Evolutionary conservation across 2,329 filamentous ascomycete species (phyloP), one percentile per base, ranked within the genome.

Genomic region (Sporothrix pallida): DNA sequence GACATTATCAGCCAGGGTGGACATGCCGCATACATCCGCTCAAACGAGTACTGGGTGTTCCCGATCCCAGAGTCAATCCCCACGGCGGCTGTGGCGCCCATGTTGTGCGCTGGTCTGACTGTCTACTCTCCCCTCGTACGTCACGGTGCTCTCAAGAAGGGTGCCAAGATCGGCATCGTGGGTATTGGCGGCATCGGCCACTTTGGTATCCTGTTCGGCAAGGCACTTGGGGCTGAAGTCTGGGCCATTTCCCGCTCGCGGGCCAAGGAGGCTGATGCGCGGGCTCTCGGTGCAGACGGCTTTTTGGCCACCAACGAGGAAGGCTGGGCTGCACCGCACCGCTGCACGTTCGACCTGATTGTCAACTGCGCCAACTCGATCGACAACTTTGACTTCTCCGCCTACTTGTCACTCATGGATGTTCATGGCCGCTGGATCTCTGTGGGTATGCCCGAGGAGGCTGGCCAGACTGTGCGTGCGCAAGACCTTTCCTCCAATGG

Each of bases 81-180:
- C 8, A 88, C 86, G 76, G 81, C 83, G 72, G 82, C 90, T 68
- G 92, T 90, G 0, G 93, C 93, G 1, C 92, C 92, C 10, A 94
- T 95, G 92, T 87, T 96, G 77, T 97, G 94, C 82, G 94, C 93
- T 52, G 94, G 94, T 76, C 86, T 97, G 77, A 97, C 93, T 2
- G 90, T 90, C 74, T 97, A 90, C 84, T 92, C 89, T 74, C 93
- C 94, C 0, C 86, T 97, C 13, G 90, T 93, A 76, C 88, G 93
- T 67, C 90, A 94, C 79, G 92, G 92, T 23, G 87, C 88, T 4
- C 23, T 26, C 74, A 92, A 92, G 0, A 91, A 92, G 0, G 93
- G 93, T 75, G 93, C 93, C 85, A 93, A 93, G 83, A 89, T 94
- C 26, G 92, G 88, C 56, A 89, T 95, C 75, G 88, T 94, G 8